These are phyloP conservation scores for Sporothrix sp. DNA, from an alignment of 2,329 filamentous ascomycete species.

Conservation along the genomic window DNA sequence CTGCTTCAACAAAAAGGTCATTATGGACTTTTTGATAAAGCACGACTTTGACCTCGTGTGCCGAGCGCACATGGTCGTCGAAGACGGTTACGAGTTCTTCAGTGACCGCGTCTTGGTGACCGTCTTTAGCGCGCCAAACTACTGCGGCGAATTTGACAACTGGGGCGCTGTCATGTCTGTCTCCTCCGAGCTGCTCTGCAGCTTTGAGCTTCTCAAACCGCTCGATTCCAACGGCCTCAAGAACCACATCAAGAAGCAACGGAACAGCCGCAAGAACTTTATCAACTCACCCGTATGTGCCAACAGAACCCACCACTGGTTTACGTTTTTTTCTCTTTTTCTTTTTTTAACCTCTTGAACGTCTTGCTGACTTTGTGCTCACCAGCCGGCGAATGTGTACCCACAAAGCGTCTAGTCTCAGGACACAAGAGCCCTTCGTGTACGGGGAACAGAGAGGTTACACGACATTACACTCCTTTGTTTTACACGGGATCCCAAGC, in stretches of 20 bases:
- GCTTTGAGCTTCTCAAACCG: conserved; percentile 93
- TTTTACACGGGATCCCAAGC: too few species aligned
- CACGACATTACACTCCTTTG: neutral
- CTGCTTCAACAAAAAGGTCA: conserved; percentile 97
- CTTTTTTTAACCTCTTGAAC: neutral
- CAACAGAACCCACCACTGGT: neutral
- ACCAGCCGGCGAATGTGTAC: conserved; percentile 44
- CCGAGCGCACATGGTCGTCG: conserved; percentile 96
- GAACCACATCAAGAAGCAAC: conserved; percentile 97
- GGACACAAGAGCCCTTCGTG: neutral
- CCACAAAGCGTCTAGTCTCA: conserved; percentile 43
- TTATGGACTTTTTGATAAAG: conserved; percentile 85
- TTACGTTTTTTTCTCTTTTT: neutral
- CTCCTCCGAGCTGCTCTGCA: conserved; percentile 84
- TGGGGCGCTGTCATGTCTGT: conserved; percentile 99
- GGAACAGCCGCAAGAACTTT: conserved; percentile 89
- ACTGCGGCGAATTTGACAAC: conserved; percentile 98
- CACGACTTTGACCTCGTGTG: conserved; percentile 98
- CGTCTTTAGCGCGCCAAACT: conserved; percentile 95
- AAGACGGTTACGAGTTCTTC: conserved; percentile 98
- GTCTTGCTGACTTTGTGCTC: conserved; percentile 6
- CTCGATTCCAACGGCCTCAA: conserved; percentile 93
- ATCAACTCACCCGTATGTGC: conserved; percentile 85
- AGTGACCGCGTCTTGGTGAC: conserved; percentile 91
- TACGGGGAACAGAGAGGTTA: neutral